Base-by-base conservation (phyloP, 345 rosid genomes). In the Salix koriyanagi region DNA sequence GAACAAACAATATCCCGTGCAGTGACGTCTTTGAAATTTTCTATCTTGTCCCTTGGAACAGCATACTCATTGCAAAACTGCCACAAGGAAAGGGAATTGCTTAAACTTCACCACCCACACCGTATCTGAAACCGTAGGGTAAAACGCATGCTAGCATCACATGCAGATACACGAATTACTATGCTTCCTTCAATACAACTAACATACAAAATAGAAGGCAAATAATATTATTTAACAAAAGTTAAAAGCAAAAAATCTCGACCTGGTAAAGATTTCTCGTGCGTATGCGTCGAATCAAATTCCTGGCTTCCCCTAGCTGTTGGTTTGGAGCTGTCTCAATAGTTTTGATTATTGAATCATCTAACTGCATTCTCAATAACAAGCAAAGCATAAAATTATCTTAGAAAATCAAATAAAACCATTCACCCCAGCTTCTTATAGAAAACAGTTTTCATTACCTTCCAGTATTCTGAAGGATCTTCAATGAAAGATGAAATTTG, bases 1-100 rank as follows among this genome's bases (percentile, higher is more conserved):
- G 96, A 95, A 81, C 99, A 93, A 82, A 90, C 87, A 80, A 95
- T 95, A 76, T 95, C 99, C 79, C 89, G 88, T 4, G 97, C 87
- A 34, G 97, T 91, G 46, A 93, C 93, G 28, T 89, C 81, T 83
- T 88, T 91, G 87, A 91, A 95, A 83, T 95, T 83, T 67, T 90
- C 99, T 61, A 91, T 32, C 67, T 88, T 85, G 76, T 93, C 93
- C 84, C 88, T 95, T 4, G 99, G 97, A 84, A 95, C 97, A 26
- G 99, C 87, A 80, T 88, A 95, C 82, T 93, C 99, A 75, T 93
- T 95, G 81, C 99, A 95, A 78, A 93, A 95, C 99, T 95, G 97
- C 80, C 80, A 83, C 44, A 76, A 30, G 69, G 30, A 67, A 79
- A 28, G 70, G 36, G 11, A 70, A 28, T 26, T 67, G 34, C 56